Percentiles rank a stretch among this genome's conserved stretches.
phyloP scores from a whole-genome alignment of 176 grass and related monocot genomes.

The Lolium multiflorum region DNA sequence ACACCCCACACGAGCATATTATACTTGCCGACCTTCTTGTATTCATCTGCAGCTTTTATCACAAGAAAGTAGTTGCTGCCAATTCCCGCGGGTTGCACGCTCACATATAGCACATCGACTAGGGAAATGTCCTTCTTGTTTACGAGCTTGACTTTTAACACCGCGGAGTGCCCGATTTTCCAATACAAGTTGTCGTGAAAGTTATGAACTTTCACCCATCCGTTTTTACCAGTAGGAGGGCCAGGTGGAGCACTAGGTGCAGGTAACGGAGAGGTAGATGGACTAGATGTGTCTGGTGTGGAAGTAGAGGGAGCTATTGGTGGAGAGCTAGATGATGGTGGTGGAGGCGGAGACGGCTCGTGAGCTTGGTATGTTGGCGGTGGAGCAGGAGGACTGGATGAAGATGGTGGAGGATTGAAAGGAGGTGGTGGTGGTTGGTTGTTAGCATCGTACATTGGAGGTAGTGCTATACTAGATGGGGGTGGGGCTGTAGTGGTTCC shows the following conservation, averaged over 20 bases:
- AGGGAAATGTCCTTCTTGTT: slow-evolving; percentile 35
- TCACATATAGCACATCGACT: slow-evolving; percentile 40
- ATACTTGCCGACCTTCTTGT: slow-evolving; percentile 41
- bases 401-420: background rate
- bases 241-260: background rate
- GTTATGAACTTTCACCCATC: slow-evolving; percentile 37
- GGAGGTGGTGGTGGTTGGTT: background rate
- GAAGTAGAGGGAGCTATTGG: background rate
- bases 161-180: slow-evolving; percentile 45
- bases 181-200: slow-evolving; percentile 24
- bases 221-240: background rate
- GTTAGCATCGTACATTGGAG: background rate
- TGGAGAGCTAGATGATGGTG: background rate
- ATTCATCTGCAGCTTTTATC: slow-evolving; percentile 38
- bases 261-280: background rate
- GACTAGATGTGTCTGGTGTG: background rate
- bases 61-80: slow-evolving; percentile 45
- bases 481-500: background rate
- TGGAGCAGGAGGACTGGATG: background rate
- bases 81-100: slow-evolving; percentile 13
- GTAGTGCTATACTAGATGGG: background rate
- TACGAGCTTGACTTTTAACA: slow-evolving; percentile 22
- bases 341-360: background rate
- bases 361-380: background rate
- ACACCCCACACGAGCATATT: slow-evolving; percentile 35